Evolutionary conservation across 306 rosid species (phyloP).

Genomic region (Spatholobus suberectus): DNA sequence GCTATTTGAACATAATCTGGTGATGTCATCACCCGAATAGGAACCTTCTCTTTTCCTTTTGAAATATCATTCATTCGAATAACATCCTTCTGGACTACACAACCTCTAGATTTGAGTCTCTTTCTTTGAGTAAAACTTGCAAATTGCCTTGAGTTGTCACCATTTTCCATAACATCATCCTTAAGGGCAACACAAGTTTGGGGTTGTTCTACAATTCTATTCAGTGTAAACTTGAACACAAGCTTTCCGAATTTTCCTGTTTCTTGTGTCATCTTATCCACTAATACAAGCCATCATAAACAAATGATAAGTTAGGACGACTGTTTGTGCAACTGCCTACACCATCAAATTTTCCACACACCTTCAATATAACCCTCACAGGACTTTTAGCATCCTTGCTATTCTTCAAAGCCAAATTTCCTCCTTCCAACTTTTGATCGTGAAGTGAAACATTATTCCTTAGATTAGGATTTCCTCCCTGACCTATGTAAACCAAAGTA

Average conservation of each 20-base stretch:
- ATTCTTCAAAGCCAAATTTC: conserved; percentile 62
- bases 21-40: conserved; percentile 40
- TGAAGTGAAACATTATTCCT: not conserved
- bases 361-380: conserved; percentile 53
- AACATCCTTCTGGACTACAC: not conserved
- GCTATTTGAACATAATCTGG: not conserved
- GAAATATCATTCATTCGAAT: conserved; percentile 44
- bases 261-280: conserved; percentile 20
- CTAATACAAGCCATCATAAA: conserved; percentile 54
- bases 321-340: not conserved
- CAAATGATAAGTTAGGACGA: not conserved
- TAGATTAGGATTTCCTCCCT: conserved; percentile 49
- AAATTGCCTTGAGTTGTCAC: not conserved
- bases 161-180: not conserved
- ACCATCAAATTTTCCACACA: not conserved
- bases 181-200: not conserved
- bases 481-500: conserved; percentile 46
- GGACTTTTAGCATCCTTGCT: conserved; percentile 39
- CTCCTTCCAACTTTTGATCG: conserved; percentile 48
- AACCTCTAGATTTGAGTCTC: not conserved
- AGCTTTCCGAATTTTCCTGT: conserved; percentile 47
- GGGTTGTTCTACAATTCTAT: conserved; percentile 29
- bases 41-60: conserved; percentile 43
- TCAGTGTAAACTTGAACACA: conserved; percentile 46
- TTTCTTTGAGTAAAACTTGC: not conserved